Conservation (phyloP, 2,329 filamentous ascomycete species). For the Escovopsis sp. region DNA sequence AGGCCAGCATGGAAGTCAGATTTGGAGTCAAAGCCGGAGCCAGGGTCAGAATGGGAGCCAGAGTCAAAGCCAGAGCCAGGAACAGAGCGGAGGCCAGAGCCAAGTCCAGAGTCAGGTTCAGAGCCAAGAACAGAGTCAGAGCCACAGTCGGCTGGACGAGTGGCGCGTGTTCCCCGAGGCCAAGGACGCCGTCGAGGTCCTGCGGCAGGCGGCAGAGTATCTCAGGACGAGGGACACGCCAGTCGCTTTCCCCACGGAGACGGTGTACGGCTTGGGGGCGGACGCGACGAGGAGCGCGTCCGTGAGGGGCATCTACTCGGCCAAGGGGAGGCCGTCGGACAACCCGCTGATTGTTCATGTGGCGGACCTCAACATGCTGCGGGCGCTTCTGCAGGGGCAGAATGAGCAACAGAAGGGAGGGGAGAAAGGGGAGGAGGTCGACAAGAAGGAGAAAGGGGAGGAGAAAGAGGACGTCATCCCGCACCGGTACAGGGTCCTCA, state of each 20-base stretch:
- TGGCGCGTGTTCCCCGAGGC: slow-evolving; percentile 25
- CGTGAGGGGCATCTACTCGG: slow-evolving; percentile 81
- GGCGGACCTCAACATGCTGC: slow-evolving; percentile 63
- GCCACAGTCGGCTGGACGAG: slow-evolving; percentile 16
- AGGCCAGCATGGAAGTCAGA: too few relatives aligned
- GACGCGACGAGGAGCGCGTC: slow-evolving; percentile 76
- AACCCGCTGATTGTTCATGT: slow-evolving; percentile 94
- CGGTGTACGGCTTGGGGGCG: slow-evolving; percentile 91
- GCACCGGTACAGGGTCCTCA: slow-evolving; percentile 59
- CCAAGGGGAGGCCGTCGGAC: slow-evolving; percentile 80
- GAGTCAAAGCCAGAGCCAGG: background rate
- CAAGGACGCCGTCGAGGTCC: slow-evolving; percentile 19
- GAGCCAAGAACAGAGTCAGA: too few relatives aligned
- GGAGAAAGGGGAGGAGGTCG: slow-evolving; percentile 24
- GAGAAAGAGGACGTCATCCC: slow-evolving; percentile 38
- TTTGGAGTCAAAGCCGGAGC: too few relatives aligned
- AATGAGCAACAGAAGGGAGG: slow-evolving; percentile 27
- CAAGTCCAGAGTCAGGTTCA: too few relatives aligned
- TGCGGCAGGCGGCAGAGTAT: slow-evolving; percentile 50
- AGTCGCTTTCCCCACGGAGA: slow-evolving; percentile 93
- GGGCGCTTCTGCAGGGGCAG: slow-evolving; percentile 35
- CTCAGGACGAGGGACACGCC: slow-evolving; percentile 54
- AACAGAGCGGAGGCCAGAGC: too few relatives aligned
- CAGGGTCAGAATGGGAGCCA: too few relatives aligned
- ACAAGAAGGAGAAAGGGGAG: slow-evolving; percentile 45